Evolutionary conservation across 2,329 filamentous ascomycete genomes (phyloP).

Genomic region (Penicillium digitatum): DNA sequence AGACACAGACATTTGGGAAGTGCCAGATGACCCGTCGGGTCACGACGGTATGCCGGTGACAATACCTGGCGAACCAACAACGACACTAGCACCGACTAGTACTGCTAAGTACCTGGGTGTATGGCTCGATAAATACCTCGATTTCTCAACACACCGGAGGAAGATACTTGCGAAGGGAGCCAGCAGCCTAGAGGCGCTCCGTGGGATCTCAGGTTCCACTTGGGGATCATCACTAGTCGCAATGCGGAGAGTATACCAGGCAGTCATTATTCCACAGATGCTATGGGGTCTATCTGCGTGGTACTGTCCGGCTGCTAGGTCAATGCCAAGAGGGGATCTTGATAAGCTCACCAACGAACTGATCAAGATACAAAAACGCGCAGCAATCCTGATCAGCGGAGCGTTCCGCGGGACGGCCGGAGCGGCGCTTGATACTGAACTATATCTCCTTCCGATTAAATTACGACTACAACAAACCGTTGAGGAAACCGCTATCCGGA

Average conservation of each 20-base stretch:
- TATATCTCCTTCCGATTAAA: background rate
- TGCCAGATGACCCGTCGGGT: background rate
- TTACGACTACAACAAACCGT: background rate
- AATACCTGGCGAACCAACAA: background rate
- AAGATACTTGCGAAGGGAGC: conserved; percentile 9
- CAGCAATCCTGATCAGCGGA: background rate
- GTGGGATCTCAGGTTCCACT: background rate
- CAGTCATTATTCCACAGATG: background rate
- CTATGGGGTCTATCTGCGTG: background rate
- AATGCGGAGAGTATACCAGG: conserved; percentile 5
- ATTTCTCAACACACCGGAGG: background rate
- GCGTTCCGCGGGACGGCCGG: background rate
- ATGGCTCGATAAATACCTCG: conserved; percentile 11
- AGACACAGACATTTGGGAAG: background rate
- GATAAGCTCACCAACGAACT: background rate
- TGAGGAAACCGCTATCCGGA: background rate
- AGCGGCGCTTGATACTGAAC: background rate
- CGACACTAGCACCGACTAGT: background rate
- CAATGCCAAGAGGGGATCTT: background rate
- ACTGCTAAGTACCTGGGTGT: conserved; percentile 9
- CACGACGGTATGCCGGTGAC: background rate
- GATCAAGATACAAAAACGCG: background rate
- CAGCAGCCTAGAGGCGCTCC: background rate
- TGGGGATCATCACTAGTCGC: background rate
- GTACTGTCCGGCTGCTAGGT: background rate